Conservation (phyloP, 192 early-diverging fungal species). For the Gonapodya prolifera region DNA sequence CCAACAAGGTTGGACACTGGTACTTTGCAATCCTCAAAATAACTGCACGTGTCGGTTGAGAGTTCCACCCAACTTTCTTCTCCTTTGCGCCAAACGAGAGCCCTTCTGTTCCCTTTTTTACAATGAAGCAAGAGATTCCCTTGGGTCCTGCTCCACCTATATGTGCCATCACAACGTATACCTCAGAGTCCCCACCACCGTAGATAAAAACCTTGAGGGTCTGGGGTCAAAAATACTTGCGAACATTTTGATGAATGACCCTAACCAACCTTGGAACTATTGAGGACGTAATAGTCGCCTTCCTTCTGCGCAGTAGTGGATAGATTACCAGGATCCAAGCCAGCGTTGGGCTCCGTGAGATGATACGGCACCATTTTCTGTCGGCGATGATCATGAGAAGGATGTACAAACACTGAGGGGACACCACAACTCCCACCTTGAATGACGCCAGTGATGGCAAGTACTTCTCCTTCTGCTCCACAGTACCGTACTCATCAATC, state of each 20-base stretch:
- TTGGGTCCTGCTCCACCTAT: conserved; percentile 34
- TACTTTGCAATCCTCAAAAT: too few species aligned
- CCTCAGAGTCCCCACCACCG: conserved; percentile 32
- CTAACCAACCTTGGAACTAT: conserved; percentile 31
- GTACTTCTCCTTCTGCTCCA: conserved; percentile 33
- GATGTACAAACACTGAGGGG: background rate
- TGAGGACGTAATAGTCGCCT: conserved; percentile 24
- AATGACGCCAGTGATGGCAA: conserved; percentile 16
- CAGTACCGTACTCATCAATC: conserved; percentile 31
- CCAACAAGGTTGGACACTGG: too few species aligned
- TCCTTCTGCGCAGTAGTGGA: conserved; percentile 33
- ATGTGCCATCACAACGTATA: conserved; percentile 46
- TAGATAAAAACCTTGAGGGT: conserved; percentile 10
- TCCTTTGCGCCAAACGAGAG: too few species aligned
- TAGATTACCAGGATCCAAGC: conserved; percentile 50
- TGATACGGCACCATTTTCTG: conserved; percentile 22
- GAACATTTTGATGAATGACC: too few species aligned
- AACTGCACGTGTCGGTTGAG: too few species aligned
- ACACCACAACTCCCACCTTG: conserved; percentile 8
- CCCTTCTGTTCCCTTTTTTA: too few species aligned
- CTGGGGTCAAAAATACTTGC: too few species aligned
- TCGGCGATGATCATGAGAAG: too few species aligned
- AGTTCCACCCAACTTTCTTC: too few species aligned
- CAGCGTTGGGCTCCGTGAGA: conserved; percentile 29
- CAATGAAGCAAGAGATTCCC: too few species aligned